A percentile compares a stretch with the other conserved stretches of the same genome.
These are phyloP conservation scores for Ganoderma resinaceum DNA, from an alignment of 1,284 basidiomycete genomes.

Conservation along the genomic window DNA sequence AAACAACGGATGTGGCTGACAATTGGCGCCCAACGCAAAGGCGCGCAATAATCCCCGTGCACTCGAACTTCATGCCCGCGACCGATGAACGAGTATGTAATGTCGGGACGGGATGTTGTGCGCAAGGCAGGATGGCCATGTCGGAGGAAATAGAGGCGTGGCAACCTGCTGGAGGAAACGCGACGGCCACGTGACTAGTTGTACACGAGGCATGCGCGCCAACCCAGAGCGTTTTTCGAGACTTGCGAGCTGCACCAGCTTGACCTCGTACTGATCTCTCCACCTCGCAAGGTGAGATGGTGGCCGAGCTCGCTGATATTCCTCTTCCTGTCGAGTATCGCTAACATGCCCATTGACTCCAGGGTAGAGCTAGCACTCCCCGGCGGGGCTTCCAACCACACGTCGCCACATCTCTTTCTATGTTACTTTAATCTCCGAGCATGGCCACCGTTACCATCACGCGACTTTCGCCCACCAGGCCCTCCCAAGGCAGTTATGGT, in stretches of 20 bases:
- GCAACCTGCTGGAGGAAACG: background rate
- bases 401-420: constrained; percentile 1
- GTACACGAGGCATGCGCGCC: constrained; percentile 3
- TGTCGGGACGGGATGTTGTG: background rate
- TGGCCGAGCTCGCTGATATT: background rate
- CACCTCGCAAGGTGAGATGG: background rate
- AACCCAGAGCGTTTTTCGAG: background rate
- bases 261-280: background rate
- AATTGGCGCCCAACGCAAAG: background rate
- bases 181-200: background rate
- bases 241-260: background rate
- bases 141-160: background rate
- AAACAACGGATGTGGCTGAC: background rate
- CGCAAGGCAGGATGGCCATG: background rate
- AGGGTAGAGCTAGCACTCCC: background rate
- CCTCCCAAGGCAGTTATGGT: constrained; percentile 5
- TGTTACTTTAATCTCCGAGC: constrained; percentile 3
- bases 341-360: background rate
- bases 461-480: constrained; percentile 2
- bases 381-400: background rate
- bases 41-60: background rate
- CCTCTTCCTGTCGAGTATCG: background rate
- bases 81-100: background rate
- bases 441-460: constrained; percentile 6
- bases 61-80: no score